Base-by-base conservation (phyloP, 2,329 filamentous ascomycete species). In the Colletotrichum graminicola region DNA sequence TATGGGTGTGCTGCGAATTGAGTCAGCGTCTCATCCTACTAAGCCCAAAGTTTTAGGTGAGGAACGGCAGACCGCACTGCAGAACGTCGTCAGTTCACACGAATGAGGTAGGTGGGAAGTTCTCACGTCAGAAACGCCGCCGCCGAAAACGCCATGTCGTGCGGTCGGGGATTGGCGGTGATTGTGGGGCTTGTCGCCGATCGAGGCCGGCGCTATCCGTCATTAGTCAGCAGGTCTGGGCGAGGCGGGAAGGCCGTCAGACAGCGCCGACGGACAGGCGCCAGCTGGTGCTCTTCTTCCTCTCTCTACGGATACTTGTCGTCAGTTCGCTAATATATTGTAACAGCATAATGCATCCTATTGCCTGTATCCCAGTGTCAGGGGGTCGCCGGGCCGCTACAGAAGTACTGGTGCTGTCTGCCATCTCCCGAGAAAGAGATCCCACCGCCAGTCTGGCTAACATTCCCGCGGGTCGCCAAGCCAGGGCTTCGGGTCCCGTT, bases 41-140 rank as follows among this genome's bases (percentile, higher is more conserved):
- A 1, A 49, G 7, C 18, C 34, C 5, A 12, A 7, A 36, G 45
- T 21, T 2, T n/a, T 16, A 29, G 49, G 14, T 49, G 18, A 51
- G 14, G 11, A 12, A 14, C 41, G 47, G 14, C 34, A 43, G n/a
- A 26, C 14, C 2, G 2, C 6, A 26, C 49, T 16, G 5, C n/a
- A 45, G 10, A 32, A 5, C 39, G 32, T 68, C 39, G 47, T 55
- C 57, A 52, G 36, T 26, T 14, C 49, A n/a, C 2, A 59, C n/a
- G 11, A 55, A 55, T 49, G 57, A 45, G 57, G 18, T 49, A 36
- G 57, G 21, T 3, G 43, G 16, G 18, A 55, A 64, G 59, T 72
- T 63, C 54, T 69, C 69, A 68, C 65, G 45, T 63, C 65, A 71
- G 59, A 41, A 32, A 59, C 32, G 41, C 34, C 49, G 23, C 67